Conservation (phyloP, 352 stramenopile species). For the Pythium oligandrum region DNA sequence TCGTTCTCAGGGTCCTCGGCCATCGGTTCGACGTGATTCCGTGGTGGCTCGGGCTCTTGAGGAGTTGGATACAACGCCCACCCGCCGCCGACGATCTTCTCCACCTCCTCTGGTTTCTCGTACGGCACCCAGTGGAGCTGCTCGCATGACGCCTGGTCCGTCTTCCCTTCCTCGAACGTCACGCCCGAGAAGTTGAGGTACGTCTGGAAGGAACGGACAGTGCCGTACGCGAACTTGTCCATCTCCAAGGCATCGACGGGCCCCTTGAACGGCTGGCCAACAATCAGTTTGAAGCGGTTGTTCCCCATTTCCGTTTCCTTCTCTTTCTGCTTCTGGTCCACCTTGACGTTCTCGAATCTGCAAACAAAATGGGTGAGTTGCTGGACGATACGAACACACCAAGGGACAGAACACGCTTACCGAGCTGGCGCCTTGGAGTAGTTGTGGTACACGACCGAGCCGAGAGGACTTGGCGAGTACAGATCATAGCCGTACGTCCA, state of each 20-base stretch:
- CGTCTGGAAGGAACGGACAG: constrained; percentile 23
- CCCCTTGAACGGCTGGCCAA: constrained; percentile 27
- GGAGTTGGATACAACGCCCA: constrained; percentile 12
- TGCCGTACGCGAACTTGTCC: constrained; percentile 31
- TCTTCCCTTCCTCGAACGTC: constrained; percentile 18
- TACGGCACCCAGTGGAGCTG: constrained; percentile 47
- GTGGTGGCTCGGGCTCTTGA: too few species aligned
- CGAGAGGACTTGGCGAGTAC: constrained; percentile 28
- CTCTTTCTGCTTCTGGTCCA: constrained; percentile 22
- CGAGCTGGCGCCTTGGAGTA: constrained; percentile 34
- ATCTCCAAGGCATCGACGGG: constrained; percentile 29
- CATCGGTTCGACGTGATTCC: too few species aligned
- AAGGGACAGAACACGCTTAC: constrained; percentile 6
- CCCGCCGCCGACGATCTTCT: constrained; percentile 22
- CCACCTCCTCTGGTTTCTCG: constrained; percentile 19
- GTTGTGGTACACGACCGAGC: constrained; percentile 43
- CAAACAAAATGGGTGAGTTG: neutral
- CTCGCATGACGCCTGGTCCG: constrained; percentile 25
- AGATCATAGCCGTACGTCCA: constrained; percentile 40
- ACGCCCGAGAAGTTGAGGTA: constrained; percentile 38
- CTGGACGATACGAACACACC: neutral
- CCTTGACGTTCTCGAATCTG: constrained; percentile 32
- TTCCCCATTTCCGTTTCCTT: constrained; percentile 24
- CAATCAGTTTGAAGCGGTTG: constrained; percentile 34
- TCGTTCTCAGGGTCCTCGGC: constrained; percentile 6